Percentiles rank a stretch among this genome's conserved stretches.
Evolutionary conservation across 306 rosid species (phyloP).

Genomic region (Neltuma alba): DNA sequence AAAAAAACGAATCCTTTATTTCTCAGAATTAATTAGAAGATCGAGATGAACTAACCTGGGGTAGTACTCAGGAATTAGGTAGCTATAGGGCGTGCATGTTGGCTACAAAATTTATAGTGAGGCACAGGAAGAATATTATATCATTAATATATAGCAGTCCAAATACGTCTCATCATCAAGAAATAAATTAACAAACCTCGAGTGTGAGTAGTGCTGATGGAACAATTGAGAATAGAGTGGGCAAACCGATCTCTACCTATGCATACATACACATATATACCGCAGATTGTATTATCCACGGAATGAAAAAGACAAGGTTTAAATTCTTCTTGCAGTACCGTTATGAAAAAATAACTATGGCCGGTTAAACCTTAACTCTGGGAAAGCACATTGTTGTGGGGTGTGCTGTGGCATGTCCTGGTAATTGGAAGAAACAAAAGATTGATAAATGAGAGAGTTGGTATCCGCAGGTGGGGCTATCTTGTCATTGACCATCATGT

Average conservation of each 20-base stretch:
- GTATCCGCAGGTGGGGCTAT: conserved; percentile 28
- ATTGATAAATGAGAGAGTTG: conserved; percentile 47
- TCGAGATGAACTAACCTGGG: background rate
- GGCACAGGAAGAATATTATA: conserved; percentile 12
- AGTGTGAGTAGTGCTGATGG: background rate
- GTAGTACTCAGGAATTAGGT: conserved; percentile 1
- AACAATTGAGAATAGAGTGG: conserved; percentile 20
- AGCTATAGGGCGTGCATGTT: background rate
- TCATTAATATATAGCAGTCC: background rate
- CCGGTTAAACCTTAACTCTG: conserved; percentile 44
- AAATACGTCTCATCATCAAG: conserved; percentile 22
- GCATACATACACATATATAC: background rate
- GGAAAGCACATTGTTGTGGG: conserved; percentile 42
- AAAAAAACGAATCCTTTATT: conserved; percentile 11
- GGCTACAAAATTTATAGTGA: conserved; percentile 21
- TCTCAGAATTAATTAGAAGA: background rate
- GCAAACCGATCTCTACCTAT: conserved; percentile 3
- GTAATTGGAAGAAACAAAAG: conserved; percentile 34
- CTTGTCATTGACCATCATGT: conserved; percentile 16
- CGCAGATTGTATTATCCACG: conserved; percentile 30
- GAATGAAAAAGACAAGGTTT: conserved; percentile 29
- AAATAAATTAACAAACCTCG: background rate
- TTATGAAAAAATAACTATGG: conserved; percentile 23
- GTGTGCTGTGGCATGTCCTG: conserved; percentile 7
- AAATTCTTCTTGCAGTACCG: conserved; percentile 17